Percentiles rank a stretch among this genome's conserved stretches.
phyloP scores from a whole-genome alignment of 2,329 filamentous ascomycete genomes.

The Penicillium paneum region DNA sequence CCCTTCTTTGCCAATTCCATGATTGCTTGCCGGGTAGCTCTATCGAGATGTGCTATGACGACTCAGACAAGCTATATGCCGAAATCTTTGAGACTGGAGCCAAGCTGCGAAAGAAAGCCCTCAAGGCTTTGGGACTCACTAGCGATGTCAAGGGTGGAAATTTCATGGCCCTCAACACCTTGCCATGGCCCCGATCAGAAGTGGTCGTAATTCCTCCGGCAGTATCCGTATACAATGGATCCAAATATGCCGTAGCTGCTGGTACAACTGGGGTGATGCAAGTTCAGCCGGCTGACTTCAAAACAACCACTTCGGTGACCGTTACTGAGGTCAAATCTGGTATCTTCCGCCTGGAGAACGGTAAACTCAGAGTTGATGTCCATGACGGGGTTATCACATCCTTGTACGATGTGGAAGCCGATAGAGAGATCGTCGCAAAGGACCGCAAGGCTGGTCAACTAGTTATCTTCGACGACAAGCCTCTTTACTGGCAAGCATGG shows the following conservation, averaged over 20 bases:
- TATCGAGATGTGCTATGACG: conserved; percentile 98
- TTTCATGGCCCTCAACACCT: conserved; percentile 72
- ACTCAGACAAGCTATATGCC: conserved; percentile 85
- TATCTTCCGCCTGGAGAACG: conserved; percentile 76
- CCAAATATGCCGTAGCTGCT: conserved; percentile 45
- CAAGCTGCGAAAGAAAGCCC: conserved; percentile 66
- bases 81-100: conserved; percentile 75
- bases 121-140: conserved; percentile 63
- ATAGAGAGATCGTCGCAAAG: conserved; percentile 73
- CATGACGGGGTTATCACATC: conserved; percentile 76
- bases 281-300: conserved; percentile 25
- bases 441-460: conserved; percentile 80
- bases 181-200: conserved; percentile 79
- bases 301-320: conserved; percentile 36
- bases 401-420: conserved; percentile 68
- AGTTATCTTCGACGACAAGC: conserved; percentile 95
- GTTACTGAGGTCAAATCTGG: conserved; percentile 55
- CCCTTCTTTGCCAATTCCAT: conserved; percentile 93
- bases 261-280: conserved; percentile 48
- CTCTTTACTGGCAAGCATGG: conserved; percentile 96
- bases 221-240: conserved; percentile 20
- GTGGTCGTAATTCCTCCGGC: conserved; percentile 61
- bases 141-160: conserved; percentile 42
- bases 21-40: conserved; percentile 92
- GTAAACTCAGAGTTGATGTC: conserved; percentile 69